Evolutionary conservation across 495 filamentous ascomycete species (phyloP).

Genomic region (Penicillium canescens): DNA sequence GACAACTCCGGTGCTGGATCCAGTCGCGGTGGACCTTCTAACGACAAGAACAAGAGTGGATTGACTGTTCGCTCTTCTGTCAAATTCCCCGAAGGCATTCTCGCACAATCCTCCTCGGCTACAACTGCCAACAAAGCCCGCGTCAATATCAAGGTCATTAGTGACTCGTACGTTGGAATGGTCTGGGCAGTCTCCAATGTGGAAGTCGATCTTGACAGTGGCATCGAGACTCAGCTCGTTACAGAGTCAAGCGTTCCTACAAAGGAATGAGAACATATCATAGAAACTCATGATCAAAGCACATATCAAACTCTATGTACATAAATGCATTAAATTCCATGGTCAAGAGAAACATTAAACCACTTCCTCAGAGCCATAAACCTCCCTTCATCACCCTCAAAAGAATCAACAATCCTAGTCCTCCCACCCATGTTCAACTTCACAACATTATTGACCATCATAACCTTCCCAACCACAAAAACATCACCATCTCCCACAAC

Average conservation of each 20-base stretch:
- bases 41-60: conserved; percentile 11
- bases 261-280: conserved; percentile 15
- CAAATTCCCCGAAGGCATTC: conserved; percentile 56
- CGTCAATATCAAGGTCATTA: conserved; percentile 73
- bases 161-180: conserved; percentile 86
- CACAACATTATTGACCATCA: conserved; percentile 53
- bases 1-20: conserved; percentile 15
- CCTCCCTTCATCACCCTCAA: conserved; percentile 52
- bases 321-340: neutral
- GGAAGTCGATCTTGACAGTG: conserved; percentile 21
- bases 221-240: conserved; percentile 21
- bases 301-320: neutral
- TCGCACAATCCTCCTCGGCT: conserved; percentile 19
- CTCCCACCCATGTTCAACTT: conserved; percentile 61
- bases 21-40: conserved; percentile 26
- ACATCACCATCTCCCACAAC: conserved; percentile 12
- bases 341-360: conserved; percentile 26
- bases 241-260: conserved; percentile 22
- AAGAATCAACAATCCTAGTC: conserved; percentile 51
- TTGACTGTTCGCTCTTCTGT: conserved; percentile 46
- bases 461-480: conserved; percentile 56
- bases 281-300: neutral
- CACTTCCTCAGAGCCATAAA: conserved; percentile 22
- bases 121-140: conserved; percentile 20
- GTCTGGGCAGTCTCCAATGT: conserved; percentile 53